Base-by-base conservation (phyloP, 306 rosid genomes). In the Begonia masoniana region DNA sequence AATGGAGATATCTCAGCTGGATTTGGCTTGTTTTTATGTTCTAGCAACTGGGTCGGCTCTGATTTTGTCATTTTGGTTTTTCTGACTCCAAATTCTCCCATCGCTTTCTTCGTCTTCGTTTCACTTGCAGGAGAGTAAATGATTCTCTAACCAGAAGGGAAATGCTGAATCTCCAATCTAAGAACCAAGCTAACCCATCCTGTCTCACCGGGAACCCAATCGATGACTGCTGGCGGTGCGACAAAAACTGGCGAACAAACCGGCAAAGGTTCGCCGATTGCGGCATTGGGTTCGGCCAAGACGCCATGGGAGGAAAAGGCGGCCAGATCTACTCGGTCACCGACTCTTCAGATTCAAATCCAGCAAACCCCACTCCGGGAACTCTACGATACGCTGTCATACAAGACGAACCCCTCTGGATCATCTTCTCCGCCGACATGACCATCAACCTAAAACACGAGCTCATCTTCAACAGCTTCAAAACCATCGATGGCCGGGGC, bases 141-240 rank as follows among this genome's bases (percentile, higher is more conserved):
- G 55, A 14, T 9, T 51, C 55, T n/a, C 13, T 51, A 10, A 15
- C 55, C 15, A 51, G 55, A 15, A 51, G 55, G 9, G 23, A 51
- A 51, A 13, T 51, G 55, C 31, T 13, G 12, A 15, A 11, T 5
- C 21, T 51, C 1, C 55, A 51, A 51, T 16, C 2, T 10, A 13
- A 13, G 55, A 21, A 51, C 12, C 19, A 51, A 11, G 49, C 4
- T 45, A n/a, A 45, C n/a, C 7, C 14, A 1, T 45, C 49, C 8
- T 51, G 55, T 51, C 55, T 51, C 6, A 51, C 55, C 16, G 55
- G 55, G 4, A 51, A 51, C 35, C 55, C 55, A 16, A 51, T 51
- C 21, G 55, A 51, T 12, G 55, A 51, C 36, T 51, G 55, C 23
- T 51, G 55, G 55, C 16, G 21, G 21, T 51, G 55, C 21, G 55